Percentiles rank a stretch among this genome's conserved stretches.
Conservation (phyloP, 2,329 filamentous ascomycete species). For the Chaetomium olivaceum region DNA sequence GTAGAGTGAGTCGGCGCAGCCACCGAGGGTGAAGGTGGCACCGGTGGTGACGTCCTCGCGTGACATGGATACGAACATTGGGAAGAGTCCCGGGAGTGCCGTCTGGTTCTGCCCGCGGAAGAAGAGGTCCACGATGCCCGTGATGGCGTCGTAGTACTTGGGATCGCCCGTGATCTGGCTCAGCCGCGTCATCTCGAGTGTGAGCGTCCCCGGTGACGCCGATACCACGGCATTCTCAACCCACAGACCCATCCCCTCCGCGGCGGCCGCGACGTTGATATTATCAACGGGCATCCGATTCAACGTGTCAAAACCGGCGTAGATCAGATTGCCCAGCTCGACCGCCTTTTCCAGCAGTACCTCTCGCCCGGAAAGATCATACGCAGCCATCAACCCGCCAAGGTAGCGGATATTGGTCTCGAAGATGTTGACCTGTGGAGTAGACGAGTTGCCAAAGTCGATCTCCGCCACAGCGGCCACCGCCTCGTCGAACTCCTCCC, state of each 20-base stretch:
- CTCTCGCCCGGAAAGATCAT: constrained; percentile 33
- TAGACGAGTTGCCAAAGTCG: constrained; percentile 46
- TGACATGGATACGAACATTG: constrained; percentile 60
- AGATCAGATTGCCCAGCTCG: constrained; percentile 50
- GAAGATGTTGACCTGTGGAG: constrained; percentile 40
- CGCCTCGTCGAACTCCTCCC: constrained; percentile 53
- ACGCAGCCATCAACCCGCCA: constrained; percentile 36
- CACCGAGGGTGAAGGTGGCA: constrained; percentile 39
- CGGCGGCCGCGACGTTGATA: constrained; percentile 46
- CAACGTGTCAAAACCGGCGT: constrained; percentile 48
- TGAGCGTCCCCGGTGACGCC: constrained; percentile 60
- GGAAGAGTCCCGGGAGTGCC: constrained; percentile 71
- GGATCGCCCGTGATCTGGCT: constrained; percentile 69
- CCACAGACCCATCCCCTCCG: constrained; percentile 38
- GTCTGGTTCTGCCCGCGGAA: constrained; percentile 65
- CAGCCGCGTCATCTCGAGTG: constrained; percentile 71
- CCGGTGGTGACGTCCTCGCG: constrained; percentile 44
- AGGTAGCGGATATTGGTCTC: constrained; percentile 40
- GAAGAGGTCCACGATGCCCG: constrained; percentile 63
- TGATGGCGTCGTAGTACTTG: constrained; percentile 75
- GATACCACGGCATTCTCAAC: constrained; percentile 44
- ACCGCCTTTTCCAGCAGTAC: constrained; percentile 47
- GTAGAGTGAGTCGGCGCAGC: constrained; percentile 46
- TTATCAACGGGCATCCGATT: constrained; percentile 49
- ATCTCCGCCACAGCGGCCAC: constrained; percentile 48